phyloP scores from a whole-genome alignment of 441 rosid species.

The Eutrema salsugineum region DNA sequence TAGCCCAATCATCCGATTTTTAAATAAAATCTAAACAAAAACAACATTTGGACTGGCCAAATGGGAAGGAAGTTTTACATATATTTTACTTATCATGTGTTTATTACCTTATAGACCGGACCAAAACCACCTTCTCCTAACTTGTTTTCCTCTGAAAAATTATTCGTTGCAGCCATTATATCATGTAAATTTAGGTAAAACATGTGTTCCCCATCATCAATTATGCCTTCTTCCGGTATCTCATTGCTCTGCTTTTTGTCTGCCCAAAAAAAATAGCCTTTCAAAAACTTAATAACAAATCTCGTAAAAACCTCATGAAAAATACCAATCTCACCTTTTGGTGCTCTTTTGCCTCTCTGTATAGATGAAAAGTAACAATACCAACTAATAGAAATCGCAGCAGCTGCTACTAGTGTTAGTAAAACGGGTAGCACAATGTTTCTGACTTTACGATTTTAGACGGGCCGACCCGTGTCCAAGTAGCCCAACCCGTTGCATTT shows the following conservation, averaged over 20 bases:
- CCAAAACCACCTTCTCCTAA: conserved; percentile 24
- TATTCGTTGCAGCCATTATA: conserved; percentile 11
- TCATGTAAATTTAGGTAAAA: background rate
- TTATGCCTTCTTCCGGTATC: background rate
- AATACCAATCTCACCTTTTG: background rate
- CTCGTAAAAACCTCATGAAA: background rate
- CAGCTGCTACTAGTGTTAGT: background rate
- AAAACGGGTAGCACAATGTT: background rate
- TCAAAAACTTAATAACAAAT: background rate
- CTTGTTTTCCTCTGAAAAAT: background rate
- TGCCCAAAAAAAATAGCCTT: background rate
- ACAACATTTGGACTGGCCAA: too few relatives aligned
- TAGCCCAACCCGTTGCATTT: too few relatives aligned
- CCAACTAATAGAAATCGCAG: background rate
- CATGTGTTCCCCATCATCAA: background rate
- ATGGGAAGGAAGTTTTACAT: too few relatives aligned
- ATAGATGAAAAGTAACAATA: background rate
- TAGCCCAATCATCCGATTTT: too few relatives aligned
- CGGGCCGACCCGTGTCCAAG: too few relatives aligned
- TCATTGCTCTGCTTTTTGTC: background rate
- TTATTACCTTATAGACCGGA: conserved; percentile 5
- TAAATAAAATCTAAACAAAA: too few relatives aligned
- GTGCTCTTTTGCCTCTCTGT: background rate
- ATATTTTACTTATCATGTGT: background rate
- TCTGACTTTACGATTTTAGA: background rate